Evolutionary conservation across 331 rosid genomes (phyloP), one percentile per base, ranked within the genome.

Genomic region (Phaseolus coccineus): DNA sequence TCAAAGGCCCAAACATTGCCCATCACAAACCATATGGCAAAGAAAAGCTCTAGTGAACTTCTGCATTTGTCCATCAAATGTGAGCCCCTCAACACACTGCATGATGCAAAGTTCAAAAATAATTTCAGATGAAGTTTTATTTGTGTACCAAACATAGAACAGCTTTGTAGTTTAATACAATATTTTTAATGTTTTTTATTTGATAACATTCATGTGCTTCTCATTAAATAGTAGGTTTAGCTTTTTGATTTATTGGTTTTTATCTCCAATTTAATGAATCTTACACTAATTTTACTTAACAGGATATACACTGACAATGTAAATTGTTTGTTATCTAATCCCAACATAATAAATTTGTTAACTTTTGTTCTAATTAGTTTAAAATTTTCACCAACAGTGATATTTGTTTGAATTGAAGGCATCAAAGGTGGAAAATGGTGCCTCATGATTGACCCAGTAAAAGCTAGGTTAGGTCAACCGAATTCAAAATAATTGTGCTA

Each of bases 11-110:
- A 95, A 37, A 95, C 96, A 68, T 95, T 95, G 13, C 99, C 99
- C 99, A 95, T 95, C 77, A 95, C 98, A 52, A 95, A 95, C 98
- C 99, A 95, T 85, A 93, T 87, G 3, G 98, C 98, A 57, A 93
- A 87, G 89, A 93, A 91, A 1, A 95, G 91, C 39, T 95, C 99
- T 5, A 95, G 87, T 40, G 98, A 88, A 25, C 96, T 82, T 19
- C 86, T 69, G 57, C 98, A 95, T 82, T 83, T 91, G 80, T 85
- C 80, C 93, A 89, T 91, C 93, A 95, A 79, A 77, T 79, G 91
- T 39, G 89, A 73, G 52, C 24, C 82, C 90, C 98, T 95, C 82
- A 73, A 80, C 6, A 57, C 64, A 59, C 57, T 39, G 72, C 11
- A 53, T 40, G 4, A 12, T 4, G 65, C n/a, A 44, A 4, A 40